Evolutionary conservation across 2,329 filamentous ascomycete species (phyloP).

Genomic region (Fusarium transvaalense): DNA sequence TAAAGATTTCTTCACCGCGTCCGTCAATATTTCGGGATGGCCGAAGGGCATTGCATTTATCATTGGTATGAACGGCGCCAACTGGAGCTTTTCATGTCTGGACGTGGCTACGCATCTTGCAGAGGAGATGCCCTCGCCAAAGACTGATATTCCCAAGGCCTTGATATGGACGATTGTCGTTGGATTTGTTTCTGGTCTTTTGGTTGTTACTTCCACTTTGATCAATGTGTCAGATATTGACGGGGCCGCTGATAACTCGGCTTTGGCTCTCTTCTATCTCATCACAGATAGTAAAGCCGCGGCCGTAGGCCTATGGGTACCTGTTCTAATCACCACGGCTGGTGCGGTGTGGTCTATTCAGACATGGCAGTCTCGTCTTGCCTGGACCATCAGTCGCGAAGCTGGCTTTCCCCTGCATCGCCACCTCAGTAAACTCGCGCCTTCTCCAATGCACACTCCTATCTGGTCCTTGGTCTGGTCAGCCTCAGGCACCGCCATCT

Average conservation of each 20-base stretch:
- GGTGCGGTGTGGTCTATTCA: constrained; percentile 18
- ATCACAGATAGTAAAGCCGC: constrained; percentile 7
- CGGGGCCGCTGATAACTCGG: constrained; percentile 6
- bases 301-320: constrained; percentile 9
- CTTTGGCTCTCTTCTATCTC: constrained; percentile 5
- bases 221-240: constrained; percentile 1
- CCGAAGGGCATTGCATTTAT: constrained; percentile 14
- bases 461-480: constrained; percentile 10
- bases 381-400: constrained; percentile 8
- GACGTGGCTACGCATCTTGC: constrained; percentile 15
- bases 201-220: background rate
- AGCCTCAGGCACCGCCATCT: constrained; percentile 2
- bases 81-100: constrained; percentile 11
- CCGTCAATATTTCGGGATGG: constrained; percentile 9
- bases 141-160: constrained; percentile 7
- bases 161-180: constrained; percentile 15
- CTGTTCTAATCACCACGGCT: background rate
- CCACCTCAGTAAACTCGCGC: constrained; percentile 11
- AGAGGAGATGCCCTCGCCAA: constrained; percentile 10
- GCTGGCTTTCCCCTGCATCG: constrained; percentile 6
- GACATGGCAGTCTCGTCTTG: constrained; percentile 12
- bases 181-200: constrained; percentile 3
- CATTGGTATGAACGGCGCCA: constrained; percentile 7
- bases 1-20: constrained; percentile 3
- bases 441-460: constrained; percentile 2